Evolutionary conservation across 768 basidiomycete genomes (phyloP).

Genomic region (Hirschioporus abietinus): DNA sequence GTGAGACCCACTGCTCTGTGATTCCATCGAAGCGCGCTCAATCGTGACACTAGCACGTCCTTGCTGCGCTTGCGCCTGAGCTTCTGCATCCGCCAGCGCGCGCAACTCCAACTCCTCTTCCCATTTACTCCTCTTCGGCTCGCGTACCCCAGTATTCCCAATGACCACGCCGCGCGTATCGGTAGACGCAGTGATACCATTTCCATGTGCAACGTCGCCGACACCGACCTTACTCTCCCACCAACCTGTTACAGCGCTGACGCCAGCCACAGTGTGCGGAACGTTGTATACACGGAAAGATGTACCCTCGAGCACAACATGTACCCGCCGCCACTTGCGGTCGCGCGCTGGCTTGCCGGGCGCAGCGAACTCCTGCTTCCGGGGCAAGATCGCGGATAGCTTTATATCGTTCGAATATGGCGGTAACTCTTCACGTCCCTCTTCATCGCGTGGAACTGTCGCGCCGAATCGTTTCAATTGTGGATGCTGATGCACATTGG

Average conservation of each 20-base stretch:
- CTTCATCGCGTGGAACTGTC: conserved; percentile 58
- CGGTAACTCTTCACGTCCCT: conserved; percentile 78
- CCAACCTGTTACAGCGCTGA: conserved; percentile 61
- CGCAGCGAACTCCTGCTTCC: conserved; percentile 87
- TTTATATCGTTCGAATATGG: conserved; percentile 77
- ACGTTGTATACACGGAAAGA: conserved; percentile 70
- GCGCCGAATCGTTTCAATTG: neutral
- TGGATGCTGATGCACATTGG: conserved; percentile 20
- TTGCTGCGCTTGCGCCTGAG: neutral
- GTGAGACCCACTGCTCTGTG: neutral
- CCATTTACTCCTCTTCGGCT: neutral
- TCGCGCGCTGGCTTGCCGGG: conserved; percentile 88
- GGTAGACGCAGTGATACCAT: conserved; percentile 6
- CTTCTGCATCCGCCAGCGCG: neutral
- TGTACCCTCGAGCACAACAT: conserved; percentile 93
- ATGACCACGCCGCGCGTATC: conserved; percentile 23
- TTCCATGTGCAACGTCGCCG: conserved; percentile 43
- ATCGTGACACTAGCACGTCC: neutral
- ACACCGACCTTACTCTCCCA: conserved; percentile 76
- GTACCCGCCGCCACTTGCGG: conserved; percentile 84
- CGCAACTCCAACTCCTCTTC: conserved; percentile 3
- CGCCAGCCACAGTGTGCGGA: conserved; percentile 35
- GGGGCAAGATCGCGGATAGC: conserved; percentile 74
- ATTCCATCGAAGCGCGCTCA: neutral
- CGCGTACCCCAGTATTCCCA: conserved; percentile 15